Percentiles rank a stretch among this genome's conserved stretches.
These are phyloP conservation scores for Leishmania tropica DNA, from an alignment of 208 protist species.

Conservation along the genomic window DNA sequence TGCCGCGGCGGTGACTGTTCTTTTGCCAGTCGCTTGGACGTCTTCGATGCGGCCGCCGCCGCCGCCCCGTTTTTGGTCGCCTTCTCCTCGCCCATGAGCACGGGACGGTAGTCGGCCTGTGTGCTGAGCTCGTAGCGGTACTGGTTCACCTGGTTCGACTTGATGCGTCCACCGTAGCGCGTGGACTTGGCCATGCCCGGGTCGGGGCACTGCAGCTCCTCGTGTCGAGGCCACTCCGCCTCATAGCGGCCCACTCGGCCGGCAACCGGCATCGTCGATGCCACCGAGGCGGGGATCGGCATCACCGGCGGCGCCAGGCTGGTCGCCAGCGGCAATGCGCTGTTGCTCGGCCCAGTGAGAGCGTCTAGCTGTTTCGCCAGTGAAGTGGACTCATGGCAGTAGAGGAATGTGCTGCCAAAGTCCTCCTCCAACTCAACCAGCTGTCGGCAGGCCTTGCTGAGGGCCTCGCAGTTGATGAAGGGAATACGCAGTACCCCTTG, in stretches of 20 bases:
- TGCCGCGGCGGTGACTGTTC: neutral
- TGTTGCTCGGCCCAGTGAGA: constrained; percentile 30
- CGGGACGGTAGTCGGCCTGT: constrained; percentile 54
- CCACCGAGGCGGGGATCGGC: constrained; percentile 44
- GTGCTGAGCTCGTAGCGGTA: constrained; percentile 77
- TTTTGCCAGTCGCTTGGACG: neutral
- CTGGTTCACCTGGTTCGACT: constrained; percentile 60
- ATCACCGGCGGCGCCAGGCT: constrained; percentile 26
- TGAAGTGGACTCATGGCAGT: constrained; percentile 61
- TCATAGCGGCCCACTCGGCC: constrained; percentile 64
- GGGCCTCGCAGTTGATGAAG: constrained; percentile 77
- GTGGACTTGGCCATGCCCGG: constrained; percentile 46
- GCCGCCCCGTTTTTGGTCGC: neutral
- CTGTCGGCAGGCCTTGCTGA: constrained; percentile 57
- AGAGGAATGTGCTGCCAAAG: constrained; percentile 71
- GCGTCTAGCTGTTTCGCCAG: constrained; percentile 39
- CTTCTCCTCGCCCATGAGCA: constrained; percentile 40
- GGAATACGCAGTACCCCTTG: constrained; percentile 89
- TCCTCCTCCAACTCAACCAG: constrained; percentile 82
- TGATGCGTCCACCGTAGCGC: constrained; percentile 47
- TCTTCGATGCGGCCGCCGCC: neutral
- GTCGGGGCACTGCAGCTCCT: constrained; percentile 74
- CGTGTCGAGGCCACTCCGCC: constrained; percentile 64
- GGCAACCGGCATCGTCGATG: constrained; percentile 58
- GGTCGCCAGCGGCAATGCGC: constrained; percentile 18